Conservation (phyloP, 352 stramenopile genomes). For the Pythium vanterpoolii region DNA sequence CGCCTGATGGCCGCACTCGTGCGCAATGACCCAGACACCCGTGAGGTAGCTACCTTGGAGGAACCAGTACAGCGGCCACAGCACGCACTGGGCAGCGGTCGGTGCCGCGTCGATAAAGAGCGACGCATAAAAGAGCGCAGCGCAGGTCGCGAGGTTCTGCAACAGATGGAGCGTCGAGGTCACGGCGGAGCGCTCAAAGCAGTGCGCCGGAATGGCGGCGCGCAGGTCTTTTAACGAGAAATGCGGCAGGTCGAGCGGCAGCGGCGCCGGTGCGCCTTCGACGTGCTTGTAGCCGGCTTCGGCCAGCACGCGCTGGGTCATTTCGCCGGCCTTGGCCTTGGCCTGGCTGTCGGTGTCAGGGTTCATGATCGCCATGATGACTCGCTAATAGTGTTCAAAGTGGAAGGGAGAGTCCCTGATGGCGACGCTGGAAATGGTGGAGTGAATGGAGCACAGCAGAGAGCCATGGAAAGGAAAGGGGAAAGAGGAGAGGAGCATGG, state of each 20-base stretch:
- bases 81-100: conserved; percentile 45
- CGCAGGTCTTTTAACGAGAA: conserved; percentile 90
- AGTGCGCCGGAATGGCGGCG: conserved; percentile 92
- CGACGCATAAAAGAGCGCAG: conserved; percentile 86
- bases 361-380: conserved; percentile 65
- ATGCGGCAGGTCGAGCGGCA: conserved; percentile 78
- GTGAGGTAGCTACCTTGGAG: conserved; percentile 97
- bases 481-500: background rate
- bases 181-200: conserved; percentile 94
- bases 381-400: background rate
- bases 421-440: conserved; percentile 4
- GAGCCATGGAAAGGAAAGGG: no score
- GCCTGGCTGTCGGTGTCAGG: conserved; percentile 41
- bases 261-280: conserved; percentile 63
- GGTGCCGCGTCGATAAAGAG: conserved; percentile 63
- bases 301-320: conserved; percentile 49
- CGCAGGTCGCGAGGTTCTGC: conserved; percentile 90
- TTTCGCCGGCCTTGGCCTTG: conserved; percentile 28
- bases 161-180: conserved; percentile 91
- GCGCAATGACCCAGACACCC: conserved; percentile 96
- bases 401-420: background rate
- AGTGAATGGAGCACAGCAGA: conserved; percentile 15
- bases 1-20: conserved; percentile 97
- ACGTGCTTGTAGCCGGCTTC: conserved; percentile 70
- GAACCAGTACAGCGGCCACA: conserved; percentile 97